These are phyloP conservation scores for Gossypium lobatum DNA, from an alignment of 441 rosid species.

Conservation along the genomic window DNA sequence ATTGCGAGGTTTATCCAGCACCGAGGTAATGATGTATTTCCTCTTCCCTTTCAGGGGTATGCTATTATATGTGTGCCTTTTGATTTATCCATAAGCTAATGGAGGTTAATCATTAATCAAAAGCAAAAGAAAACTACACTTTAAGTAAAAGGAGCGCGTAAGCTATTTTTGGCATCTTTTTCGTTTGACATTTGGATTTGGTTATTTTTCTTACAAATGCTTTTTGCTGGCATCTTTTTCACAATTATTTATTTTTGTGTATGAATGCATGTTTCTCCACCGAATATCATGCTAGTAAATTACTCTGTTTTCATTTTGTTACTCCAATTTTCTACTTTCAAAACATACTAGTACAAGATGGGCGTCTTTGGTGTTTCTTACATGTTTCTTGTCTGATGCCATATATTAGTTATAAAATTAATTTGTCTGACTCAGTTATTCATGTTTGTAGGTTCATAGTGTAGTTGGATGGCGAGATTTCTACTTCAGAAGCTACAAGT, in stretches of 20 bases:
- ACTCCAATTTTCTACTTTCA: background rate
- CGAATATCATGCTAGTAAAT: background rate
- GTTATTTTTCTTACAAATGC: background rate
- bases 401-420: background rate
- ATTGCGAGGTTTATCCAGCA: constrained; percentile 58
- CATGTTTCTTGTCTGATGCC: background rate
- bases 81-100: background rate
- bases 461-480: constrained; percentile 89
- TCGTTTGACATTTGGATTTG: background rate
- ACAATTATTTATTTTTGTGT: background rate
- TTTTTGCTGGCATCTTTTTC: background rate
- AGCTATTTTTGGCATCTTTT: background rate
- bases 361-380: constrained; percentile 1
- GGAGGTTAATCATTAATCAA: background rate
- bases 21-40: constrained; percentile 46
- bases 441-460: constrained; percentile 64
- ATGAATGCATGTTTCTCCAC: background rate
- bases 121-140: background rate
- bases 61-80: background rate
- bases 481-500: constrained; percentile 75
- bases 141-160: background rate
- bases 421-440: constrained; percentile 11
- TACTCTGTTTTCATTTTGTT: background rate
- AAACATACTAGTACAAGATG: background rate
- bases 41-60: background rate